These are phyloP conservation scores for Apiotrichum sp. DNA, from an alignment of 1,284 basidiomycete genomes.

Conservation along the genomic window DNA sequence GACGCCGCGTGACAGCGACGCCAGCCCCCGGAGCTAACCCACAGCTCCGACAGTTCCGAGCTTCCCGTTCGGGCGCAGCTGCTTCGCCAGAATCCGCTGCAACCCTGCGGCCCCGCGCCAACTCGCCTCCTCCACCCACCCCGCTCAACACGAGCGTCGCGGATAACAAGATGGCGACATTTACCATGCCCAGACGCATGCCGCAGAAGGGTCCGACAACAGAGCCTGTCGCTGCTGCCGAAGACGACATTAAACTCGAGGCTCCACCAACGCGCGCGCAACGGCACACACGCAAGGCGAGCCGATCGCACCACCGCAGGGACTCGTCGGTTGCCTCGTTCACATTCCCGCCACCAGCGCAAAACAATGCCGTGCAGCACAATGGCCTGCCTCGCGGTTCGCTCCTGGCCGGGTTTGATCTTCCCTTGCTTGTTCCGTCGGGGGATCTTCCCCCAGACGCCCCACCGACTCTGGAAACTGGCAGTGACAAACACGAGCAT, in stretches of 20 bases:
- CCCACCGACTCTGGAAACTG: background rate
- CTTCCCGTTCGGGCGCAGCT: constrained; percentile 22
- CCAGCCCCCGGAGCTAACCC: too few species aligned
- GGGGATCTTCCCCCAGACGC: background rate
- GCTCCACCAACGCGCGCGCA: background rate
- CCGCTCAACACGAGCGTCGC: constrained; percentile 8
- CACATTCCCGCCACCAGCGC: constrained; percentile 8
- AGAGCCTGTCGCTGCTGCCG: background rate
- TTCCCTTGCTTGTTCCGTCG: constrained; percentile 2
- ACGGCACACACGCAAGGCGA: constrained; percentile 7
- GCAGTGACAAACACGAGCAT: background rate
- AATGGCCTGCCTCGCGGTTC: constrained; percentile 9
- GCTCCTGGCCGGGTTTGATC: constrained; percentile 11
- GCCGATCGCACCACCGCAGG: constrained; percentile 13
- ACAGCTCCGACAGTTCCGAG: constrained; percentile 39
- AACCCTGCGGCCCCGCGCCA: constrained; percentile 2
- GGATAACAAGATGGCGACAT: constrained; percentile 1
- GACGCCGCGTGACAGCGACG: too few species aligned
- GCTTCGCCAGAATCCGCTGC: constrained; percentile 1
- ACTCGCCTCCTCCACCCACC: constrained; percentile 5
- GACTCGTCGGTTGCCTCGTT: constrained; percentile 13
- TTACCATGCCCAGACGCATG: constrained; percentile 7
- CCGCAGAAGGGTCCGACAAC: constrained; percentile 4
- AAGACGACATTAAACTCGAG: background rate
- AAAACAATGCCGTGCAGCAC: background rate